Evolutionary conservation across 73 alveolate species (phyloP).

Genomic region (Tetrahymena thermophila): DNA sequence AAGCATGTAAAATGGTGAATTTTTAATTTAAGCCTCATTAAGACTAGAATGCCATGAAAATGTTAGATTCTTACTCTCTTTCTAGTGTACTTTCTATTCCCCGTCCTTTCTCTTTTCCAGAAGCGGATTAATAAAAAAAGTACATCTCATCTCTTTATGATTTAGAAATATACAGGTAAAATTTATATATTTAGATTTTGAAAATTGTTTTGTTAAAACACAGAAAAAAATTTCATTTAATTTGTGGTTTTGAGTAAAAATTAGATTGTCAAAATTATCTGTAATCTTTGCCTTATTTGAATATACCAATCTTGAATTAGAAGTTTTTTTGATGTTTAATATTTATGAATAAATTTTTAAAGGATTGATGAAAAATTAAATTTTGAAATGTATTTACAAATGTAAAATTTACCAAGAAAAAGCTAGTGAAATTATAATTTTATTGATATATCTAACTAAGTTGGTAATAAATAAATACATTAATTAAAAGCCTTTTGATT

Average conservation of each 20-base stretch:
- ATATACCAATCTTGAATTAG: too few species aligned
- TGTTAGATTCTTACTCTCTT: not conserved
- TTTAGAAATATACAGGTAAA: not conserved
- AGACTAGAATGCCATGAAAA: not conserved
- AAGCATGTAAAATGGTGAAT: not conserved
- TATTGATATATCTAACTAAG: not conserved
- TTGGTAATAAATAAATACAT: too few species aligned
- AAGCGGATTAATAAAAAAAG: not conserved
- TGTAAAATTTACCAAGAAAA: not conserved
- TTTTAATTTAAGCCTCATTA: not conserved
- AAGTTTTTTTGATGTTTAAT: too few species aligned
- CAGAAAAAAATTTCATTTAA: not conserved
- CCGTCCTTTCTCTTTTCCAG: not conserved
- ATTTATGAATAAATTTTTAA: too few species aligned
- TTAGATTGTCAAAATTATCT: not conserved
- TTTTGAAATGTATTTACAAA: too few species aligned
- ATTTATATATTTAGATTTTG: not conserved
- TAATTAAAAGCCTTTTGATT: not conserved
- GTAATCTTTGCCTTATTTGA: not conserved
- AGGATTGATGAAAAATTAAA: too few species aligned
- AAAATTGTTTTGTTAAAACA: not conserved
- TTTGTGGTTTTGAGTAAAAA: not conserved
- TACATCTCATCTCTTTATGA: not conserved
- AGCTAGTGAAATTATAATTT: too few species aligned
- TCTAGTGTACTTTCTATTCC: not conserved